Percentiles rank a stretch among this genome's conserved stretches.
Evolutionary conservation across 768 basidiomycete species (phyloP).

Genomic region (Trametopsis cervina): DNA sequence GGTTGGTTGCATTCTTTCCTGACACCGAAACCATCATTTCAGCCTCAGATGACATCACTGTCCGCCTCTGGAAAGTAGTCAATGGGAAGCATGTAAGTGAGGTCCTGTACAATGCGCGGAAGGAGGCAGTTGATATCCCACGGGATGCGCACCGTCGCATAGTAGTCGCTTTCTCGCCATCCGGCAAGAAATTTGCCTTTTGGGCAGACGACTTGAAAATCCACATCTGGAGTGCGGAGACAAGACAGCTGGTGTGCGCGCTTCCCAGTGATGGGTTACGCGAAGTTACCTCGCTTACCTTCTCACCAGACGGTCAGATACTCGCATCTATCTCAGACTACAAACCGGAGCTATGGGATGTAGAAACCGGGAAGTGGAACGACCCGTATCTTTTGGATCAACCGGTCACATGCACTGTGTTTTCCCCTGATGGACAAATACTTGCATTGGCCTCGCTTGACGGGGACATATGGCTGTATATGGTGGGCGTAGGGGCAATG

Average conservation of each 20-base stretch:
- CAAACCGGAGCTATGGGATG: conserved; percentile 19
- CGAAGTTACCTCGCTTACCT: conserved; percentile 16
- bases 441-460: neutral
- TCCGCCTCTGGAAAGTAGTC: conserved; percentile 27
- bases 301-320: conserved; percentile 21
- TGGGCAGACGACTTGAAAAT: neutral
- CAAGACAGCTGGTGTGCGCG: too few species aligned
- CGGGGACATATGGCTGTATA: conserved; percentile 11
- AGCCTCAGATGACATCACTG: conserved; percentile 18
- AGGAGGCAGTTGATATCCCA: too few species aligned
- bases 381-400: neutral
- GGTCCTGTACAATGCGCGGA: too few species aligned
- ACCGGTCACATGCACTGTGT: neutral
- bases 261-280: conserved; percentile 16
- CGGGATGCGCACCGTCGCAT: neutral
- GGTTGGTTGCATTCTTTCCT: conserved; percentile 14
- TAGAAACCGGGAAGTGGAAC: too few species aligned
- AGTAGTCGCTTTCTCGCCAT: conserved; percentile 3
- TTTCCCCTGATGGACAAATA: neutral
- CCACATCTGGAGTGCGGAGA: conserved; percentile 3
- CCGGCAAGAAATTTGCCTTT: too few species aligned
- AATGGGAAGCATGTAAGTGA: too few species aligned
- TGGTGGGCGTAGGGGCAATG: conserved; percentile 1
- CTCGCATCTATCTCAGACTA: conserved; percentile 12
- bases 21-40: conserved; percentile 20